Evolutionary conservation across 306 rosid species (phyloP).

Genomic region (Alnus rubra): DNA sequence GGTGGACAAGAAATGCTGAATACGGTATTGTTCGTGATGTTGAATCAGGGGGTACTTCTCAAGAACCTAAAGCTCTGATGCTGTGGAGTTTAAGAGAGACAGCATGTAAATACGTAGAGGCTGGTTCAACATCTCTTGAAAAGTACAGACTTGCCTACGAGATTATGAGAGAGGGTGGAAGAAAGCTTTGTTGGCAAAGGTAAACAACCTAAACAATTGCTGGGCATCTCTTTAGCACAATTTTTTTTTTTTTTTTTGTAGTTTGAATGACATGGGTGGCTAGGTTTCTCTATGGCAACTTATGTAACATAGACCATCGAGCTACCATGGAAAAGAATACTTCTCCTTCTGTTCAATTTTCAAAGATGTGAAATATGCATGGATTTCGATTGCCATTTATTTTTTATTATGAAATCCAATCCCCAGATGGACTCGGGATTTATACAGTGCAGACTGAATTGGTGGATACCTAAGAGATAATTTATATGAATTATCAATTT

Average conservation of each 20-base stretch:
- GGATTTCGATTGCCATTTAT: slow-evolving; percentile 6
- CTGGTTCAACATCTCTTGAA: slow-evolving; percentile 82
- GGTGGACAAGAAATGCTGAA: slow-evolving; percentile 93
- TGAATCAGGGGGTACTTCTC: slow-evolving; percentile 68
- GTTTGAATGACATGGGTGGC: slow-evolving; percentile 24
- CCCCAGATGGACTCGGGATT: neutral
- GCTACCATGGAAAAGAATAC: slow-evolving; percentile 26
- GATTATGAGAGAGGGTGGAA: slow-evolving; percentile 88
- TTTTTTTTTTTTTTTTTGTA: slow-evolving; percentile 23
- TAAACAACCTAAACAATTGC: slow-evolving; percentile 31
- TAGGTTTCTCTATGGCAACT: slow-evolving; percentile 19
- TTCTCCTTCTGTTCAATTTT: slow-evolving; percentile 17
- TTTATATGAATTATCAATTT: neutral
- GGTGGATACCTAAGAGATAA: neutral
- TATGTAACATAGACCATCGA: slow-evolving; percentile 28
- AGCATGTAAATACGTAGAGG: slow-evolving; percentile 84
- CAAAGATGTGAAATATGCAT: slow-evolving; percentile 22
- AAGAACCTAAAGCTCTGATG: slow-evolving; percentile 77
- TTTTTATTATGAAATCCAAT: neutral
- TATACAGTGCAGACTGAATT: neutral
- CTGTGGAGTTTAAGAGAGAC: slow-evolving; percentile 95
- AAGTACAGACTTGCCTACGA: slow-evolving; percentile 90
- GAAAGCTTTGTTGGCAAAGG: slow-evolving; percentile 85
- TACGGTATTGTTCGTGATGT: slow-evolving; percentile 70
- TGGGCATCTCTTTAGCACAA: slow-evolving; percentile 31